phyloP scores from a whole-genome alignment of 2,329 filamentous ascomycete species.

The Clonostachys sp. region DNA sequence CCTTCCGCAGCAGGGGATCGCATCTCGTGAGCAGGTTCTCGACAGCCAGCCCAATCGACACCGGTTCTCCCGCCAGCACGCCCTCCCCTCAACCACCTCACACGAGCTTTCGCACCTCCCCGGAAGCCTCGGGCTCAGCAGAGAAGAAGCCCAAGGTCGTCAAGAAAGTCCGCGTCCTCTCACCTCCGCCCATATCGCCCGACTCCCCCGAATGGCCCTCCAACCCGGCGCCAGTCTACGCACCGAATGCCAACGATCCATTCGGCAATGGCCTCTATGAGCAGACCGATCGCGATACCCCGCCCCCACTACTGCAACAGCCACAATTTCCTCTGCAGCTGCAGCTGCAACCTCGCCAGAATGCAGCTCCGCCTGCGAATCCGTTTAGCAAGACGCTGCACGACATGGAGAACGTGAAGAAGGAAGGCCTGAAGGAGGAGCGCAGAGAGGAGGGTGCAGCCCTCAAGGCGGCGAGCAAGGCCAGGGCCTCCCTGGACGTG shows the following conservation, averaged over 20 bases:
- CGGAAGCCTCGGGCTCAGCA: conserved; percentile 21
- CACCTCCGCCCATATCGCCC: conserved; percentile 56
- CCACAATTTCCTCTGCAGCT: not conserved
- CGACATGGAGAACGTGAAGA: conserved; percentile 37
- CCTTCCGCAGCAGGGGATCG: conserved; percentile 35
- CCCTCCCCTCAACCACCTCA: conserved; percentile 13
- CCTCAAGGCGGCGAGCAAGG: conserved; percentile 21
- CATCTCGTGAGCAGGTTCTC: not conserved
- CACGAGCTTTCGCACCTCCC: conserved; percentile 7
- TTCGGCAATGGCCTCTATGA: conserved; percentile 12
- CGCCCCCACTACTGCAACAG: conserved; percentile 2
- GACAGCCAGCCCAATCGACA: conserved; percentile 6
- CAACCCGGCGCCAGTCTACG: conserved; percentile 1
- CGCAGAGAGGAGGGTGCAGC: conserved; percentile 19
- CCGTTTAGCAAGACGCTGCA: conserved; percentile 52
- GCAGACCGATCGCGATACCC: not conserved
- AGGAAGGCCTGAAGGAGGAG: conserved; percentile 22
- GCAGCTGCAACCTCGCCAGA: not conserved
- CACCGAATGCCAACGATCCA: conserved; percentile 16
- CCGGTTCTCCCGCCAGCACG: conserved; percentile 10
- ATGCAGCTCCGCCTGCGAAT: conserved; percentile 18
- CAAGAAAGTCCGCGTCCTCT: conserved; percentile 65
- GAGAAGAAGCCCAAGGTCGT: conserved; percentile 43
- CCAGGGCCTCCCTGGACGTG: conserved; percentile 60
- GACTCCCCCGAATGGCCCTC: conserved; percentile 34